Evolutionary conservation across 306 rosid genomes (phyloP), one percentile per base, ranked within the genome.

Genomic region (Herpetospermum pedunculosum): DNA sequence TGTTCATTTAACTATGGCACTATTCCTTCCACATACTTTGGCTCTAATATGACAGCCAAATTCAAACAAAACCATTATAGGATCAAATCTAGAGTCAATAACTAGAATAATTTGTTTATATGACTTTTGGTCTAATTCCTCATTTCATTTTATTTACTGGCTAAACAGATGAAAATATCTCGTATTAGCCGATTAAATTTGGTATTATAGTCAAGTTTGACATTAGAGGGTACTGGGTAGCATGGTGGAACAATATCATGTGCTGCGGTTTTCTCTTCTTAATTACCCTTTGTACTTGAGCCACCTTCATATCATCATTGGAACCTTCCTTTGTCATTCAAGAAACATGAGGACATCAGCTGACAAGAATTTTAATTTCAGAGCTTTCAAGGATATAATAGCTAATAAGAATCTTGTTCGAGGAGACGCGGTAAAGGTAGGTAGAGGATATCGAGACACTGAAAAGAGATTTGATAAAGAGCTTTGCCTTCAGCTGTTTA

Each of bases 251-350:
- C 70, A 62, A 62, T 46, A 34, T 62, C 70, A 19, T 35, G 46
- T 62, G 67, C 13, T 63, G 8, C 35, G 28, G 8, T 63, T 63
- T 63, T 35, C 28, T 34, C 43, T 60, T 60, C 11, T 60, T 57
- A 29, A 57, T 57, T 6, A 57, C 37, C 37, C 64, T 26, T 57
- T 37, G 26, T 64, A 60, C 43, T 60, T 16, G 44, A 34, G 44
- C 44, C 5, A 37, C 30, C 19, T 40, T 40, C 72, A 65, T n/a
- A n/a, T 65, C 40, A 65, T 5, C 52, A 65, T 21, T 12, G 34
- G 72, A 65, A 65, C 46, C 52, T 65, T 65, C 72, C 52, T 40
- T 40, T 65, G 72, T 65, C 50, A 65, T 65, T 65, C 72, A 65
- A 40, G 72, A 21, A 64, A 35, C 48, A 64, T 40, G 16, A 18